Evolutionary conservation across 2,329 filamentous ascomycete genomes (phyloP).

Genomic region (Mollisia scopiformis): DNA sequence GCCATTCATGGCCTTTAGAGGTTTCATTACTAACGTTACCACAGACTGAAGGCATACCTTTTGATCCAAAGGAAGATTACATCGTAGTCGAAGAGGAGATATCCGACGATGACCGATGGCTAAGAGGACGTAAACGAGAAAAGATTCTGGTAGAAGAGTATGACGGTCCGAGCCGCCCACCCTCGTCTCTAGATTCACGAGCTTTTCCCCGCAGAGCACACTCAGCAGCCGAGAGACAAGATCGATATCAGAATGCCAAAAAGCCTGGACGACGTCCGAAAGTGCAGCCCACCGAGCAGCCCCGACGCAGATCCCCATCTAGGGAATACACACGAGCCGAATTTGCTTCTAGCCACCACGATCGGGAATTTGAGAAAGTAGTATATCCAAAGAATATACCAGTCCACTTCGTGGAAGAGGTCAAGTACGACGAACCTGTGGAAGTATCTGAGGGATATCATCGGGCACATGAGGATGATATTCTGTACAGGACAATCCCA

Average conservation of each 20-base stretch:
- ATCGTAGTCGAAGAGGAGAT: constrained; percentile 20
- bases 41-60: not conserved
- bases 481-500: not conserved
- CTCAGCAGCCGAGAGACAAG: not conserved
- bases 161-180: not conserved
- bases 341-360: not conserved
- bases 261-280: not conserved
- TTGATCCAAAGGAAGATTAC: constrained; percentile 9
- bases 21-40: too few species aligned
- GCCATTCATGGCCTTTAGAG: too few species aligned
- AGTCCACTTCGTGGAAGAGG: not conserved
- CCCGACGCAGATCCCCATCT: constrained; percentile 8
- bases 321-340: constrained; percentile 16
- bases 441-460: not conserved
- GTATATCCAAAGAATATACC: constrained; percentile 1
- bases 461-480: not conserved
- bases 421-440: not conserved
- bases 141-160: not conserved
- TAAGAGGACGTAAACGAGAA: not conserved
- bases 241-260: not conserved
- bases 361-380: constrained; percentile 1
- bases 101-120: constrained; percentile 8
- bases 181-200: not conserved
- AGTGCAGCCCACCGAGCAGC: constrained; percentile 3
- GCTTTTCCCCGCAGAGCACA: not conserved